These are phyloP conservation scores for Neonectria neomacrospora DNA, from an alignment of 2,329 filamentous ascomycete genomes.

Conservation along the genomic window DNA sequence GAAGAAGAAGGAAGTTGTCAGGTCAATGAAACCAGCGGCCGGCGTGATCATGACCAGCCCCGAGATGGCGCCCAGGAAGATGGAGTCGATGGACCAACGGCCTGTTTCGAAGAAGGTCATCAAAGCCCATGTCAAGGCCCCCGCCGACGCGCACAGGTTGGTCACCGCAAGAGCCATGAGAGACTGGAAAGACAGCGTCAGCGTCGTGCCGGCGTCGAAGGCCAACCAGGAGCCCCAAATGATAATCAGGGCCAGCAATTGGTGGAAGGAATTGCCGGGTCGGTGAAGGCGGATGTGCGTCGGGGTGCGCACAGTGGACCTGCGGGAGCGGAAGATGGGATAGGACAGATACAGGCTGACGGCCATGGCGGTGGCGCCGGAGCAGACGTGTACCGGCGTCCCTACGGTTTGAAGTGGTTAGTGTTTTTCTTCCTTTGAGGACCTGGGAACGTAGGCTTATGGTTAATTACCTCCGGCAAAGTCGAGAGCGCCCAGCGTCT, in stretches of 20 bases:
- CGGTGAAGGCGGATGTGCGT: constrained; percentile 30
- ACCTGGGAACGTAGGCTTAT: neutral
- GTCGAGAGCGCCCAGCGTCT: constrained; percentile 28
- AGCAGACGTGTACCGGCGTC: constrained; percentile 32
- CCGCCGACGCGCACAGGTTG: constrained; percentile 29
- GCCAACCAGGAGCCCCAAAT: constrained; percentile 36
- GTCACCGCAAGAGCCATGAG: constrained; percentile 34
- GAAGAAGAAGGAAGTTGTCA: constrained; percentile 60
- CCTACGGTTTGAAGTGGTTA: constrained; percentile 8
- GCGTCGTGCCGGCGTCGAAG: constrained; percentile 32
- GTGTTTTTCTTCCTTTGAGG: neutral
- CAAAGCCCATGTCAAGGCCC: constrained; percentile 28
- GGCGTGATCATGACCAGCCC: constrained; percentile 65
- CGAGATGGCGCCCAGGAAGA: constrained; percentile 64
- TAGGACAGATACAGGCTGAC: constrained; percentile 33
- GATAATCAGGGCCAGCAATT: constrained; percentile 29
- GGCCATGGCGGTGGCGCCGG: constrained; percentile 30
- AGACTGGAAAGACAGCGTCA: constrained; percentile 31
- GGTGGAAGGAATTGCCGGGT: constrained; percentile 32
- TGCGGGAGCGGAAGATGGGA: constrained; percentile 30
- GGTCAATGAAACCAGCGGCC: constrained; percentile 57
- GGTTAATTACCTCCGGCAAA: constrained; percentile 32
- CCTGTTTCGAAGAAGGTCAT: constrained; percentile 31
- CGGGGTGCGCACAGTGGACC: constrained; percentile 22
- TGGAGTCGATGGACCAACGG: constrained; percentile 59